A percentile compares a stretch with the other conserved stretches of the same genome.
These are phyloP conservation scores for Cenchrus purpureus DNA, from an alignment of 176 grass and related monocot species.

Conservation along the genomic window DNA sequence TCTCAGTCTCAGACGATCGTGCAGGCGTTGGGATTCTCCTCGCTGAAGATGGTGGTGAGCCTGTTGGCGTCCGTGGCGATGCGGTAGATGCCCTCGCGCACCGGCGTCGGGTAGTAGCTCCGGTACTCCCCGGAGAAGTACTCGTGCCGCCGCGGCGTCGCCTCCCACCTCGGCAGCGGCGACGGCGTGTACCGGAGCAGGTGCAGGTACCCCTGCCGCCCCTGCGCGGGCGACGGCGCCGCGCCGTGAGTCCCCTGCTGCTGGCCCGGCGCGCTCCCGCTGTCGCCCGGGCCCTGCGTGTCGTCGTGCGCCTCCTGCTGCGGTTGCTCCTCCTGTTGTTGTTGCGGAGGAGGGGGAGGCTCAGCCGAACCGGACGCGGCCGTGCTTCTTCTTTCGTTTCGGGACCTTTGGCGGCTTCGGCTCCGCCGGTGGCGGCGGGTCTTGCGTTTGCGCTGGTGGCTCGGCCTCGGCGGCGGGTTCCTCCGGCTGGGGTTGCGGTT, in stretches of 20 bases:
- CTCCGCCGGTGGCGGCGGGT: constrained; percentile 5
- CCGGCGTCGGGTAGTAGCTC: constrained; percentile 89
- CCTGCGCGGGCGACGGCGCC: background rate
- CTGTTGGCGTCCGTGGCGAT: constrained; percentile 92
- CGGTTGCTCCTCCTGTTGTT: background rate
- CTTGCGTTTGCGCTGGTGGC: constrained; percentile 5
- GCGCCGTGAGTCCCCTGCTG: background rate
- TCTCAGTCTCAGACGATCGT: constrained; percentile 59
- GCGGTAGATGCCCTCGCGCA: constrained; percentile 93
- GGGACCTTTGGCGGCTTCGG: constrained; percentile 42
- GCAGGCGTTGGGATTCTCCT: constrained; percentile 99
- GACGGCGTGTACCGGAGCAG: constrained; percentile 73
- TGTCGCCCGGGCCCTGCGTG: background rate
- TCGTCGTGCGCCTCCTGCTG: background rate
- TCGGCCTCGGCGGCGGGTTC: background rate
- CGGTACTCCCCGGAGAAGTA: constrained; percentile 92
- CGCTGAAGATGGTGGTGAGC: constrained; percentile 94
- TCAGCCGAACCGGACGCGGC: constrained; percentile 56
- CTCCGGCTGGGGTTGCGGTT: constrained; percentile 23
- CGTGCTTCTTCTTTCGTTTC: constrained; percentile 48
- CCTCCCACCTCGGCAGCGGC: constrained; percentile 82
- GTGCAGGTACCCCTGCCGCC: constrained; percentile 22
- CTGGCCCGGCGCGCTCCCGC: background rate
- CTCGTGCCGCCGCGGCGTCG: constrained; percentile 67
- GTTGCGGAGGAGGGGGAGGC: background rate